Evolutionary conservation across 768 basidiomycete genomes (phyloP).

Genomic region (Tulasnella sp.): DNA sequence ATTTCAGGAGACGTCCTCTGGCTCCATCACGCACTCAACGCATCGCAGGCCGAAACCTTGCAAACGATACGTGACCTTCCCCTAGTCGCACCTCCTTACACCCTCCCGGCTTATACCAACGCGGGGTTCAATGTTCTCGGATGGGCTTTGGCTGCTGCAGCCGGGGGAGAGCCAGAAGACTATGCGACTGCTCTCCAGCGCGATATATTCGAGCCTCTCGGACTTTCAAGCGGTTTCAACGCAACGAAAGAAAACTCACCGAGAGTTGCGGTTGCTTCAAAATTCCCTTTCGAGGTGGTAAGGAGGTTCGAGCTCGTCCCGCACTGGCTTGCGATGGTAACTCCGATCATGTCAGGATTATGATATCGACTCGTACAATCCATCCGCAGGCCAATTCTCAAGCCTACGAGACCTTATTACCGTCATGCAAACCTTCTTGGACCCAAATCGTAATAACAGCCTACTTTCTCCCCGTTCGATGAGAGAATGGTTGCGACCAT

Average conservation of each 20-base stretch:
- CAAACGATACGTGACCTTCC: slow-evolving; percentile 37
- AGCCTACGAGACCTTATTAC: slow-evolving; percentile 53
- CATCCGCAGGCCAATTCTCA: slow-evolving; percentile 57
- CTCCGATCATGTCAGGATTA: slow-evolving; percentile 43
- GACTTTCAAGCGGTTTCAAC: slow-evolving; percentile 30
- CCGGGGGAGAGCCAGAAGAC: slow-evolving; percentile 36
- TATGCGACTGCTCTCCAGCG: slow-evolving; percentile 53
- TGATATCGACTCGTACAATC: slow-evolving; percentile 50
- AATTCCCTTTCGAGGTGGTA: not conserved
- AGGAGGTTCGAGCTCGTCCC: not conserved
- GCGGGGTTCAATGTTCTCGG: slow-evolving; percentile 48
- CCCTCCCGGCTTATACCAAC: slow-evolving; percentile 51
- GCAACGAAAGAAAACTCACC: not conserved
- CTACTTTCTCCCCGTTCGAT: slow-evolving; percentile 40
- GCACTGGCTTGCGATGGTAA: not conserved
- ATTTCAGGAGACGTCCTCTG: not conserved
- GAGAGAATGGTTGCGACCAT: slow-evolving; percentile 43
- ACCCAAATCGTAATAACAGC: slow-evolving; percentile 43
- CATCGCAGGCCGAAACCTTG: not conserved
- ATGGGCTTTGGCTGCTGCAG: slow-evolving; percentile 45
- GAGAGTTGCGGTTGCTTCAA: not conserved
- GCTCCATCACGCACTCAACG: not conserved
- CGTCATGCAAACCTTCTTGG: slow-evolving; percentile 53
- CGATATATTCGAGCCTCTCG: slow-evolving; percentile 56
- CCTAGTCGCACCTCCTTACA: slow-evolving; percentile 51